Evolutionary conservation across 2,329 filamentous ascomycete genomes (phyloP), one percentile per base, ranked within the genome.

Genomic region (Epichloe glyceriae): DNA sequence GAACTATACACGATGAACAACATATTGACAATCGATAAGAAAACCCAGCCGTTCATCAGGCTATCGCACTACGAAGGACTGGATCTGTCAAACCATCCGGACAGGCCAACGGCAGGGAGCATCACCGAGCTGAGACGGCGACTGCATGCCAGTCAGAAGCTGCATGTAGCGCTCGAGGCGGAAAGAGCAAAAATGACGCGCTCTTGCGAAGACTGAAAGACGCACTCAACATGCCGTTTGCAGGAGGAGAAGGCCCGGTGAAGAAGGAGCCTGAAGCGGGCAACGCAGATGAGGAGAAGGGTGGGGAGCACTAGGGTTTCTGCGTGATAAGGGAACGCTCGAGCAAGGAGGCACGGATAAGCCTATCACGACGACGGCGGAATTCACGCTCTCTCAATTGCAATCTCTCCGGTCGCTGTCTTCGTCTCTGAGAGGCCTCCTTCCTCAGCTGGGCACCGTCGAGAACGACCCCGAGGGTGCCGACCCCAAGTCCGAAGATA

Each of bases 1-100:
- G 87, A 93, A 71, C 86, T 98, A 51, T 96, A 91, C 70, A 84
- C 88, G 48, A 75, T 98, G 72, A 76, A 88, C 57, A 96, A 96
- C 63, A 86, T 90, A 58, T 69, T 93, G 55, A 83, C 79, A 40
- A 80, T 91, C 39, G 64, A 66, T 37, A 79, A 79, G 46, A 79
- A 83, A 30, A 86, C 91, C 54, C 73, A 86, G 60, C 78, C 80
- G 52, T 96, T 86, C 80, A 83, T 97, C 56, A 75, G 85, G 49
- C 72, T 98, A 56, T 79, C 79, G 46, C 91, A 97, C 73, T 96
- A 98, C 70, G 81, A 89, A 65, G 87, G 73, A 1, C 62, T 81
- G 19, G 75, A 78, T 53, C 73, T 81, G 43, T 54, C 58, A 4
- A 55, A 51, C 0, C 42, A 46, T 2, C 55, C 48, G 3, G 61